These are phyloP conservation scores for Plenodomus biglobosus DNA, from an alignment of 2,329 filamentous ascomycete genomes.

Conservation along the genomic window DNA sequence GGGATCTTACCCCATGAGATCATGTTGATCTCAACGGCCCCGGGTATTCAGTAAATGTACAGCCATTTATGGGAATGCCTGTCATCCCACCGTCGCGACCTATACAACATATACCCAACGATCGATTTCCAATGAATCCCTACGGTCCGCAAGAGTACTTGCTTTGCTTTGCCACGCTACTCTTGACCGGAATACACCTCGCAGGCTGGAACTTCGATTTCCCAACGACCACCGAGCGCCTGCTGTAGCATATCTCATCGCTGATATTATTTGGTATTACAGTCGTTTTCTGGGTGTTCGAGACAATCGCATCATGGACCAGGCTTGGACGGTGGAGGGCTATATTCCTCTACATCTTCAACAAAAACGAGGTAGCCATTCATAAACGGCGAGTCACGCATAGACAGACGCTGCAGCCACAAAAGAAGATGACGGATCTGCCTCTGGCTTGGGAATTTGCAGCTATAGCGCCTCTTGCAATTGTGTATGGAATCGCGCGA, in stretches of 20 bases:
- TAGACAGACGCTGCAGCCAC: constrained; percentile 7
- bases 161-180: constrained; percentile 10
- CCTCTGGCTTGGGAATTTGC: constrained; percentile 20
- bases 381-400: constrained; percentile 7
- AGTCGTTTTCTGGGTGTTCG: constrained; percentile 17
- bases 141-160: constrained; percentile 18
- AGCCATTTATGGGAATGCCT: constrained; percentile 20
- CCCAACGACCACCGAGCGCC: constrained; percentile 7
- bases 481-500: constrained; percentile 20
- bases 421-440: constrained; percentile 17
- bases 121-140: constrained; percentile 17
- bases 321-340: constrained; percentile 18
- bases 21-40: constrained; percentile 11
- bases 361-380: constrained; percentile 9
- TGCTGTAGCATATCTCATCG: constrained; percentile 13
- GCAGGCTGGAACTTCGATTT: constrained; percentile 19
- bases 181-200: constrained; percentile 13
- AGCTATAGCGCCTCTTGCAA: constrained; percentile 18
- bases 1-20: constrained; percentile 17
- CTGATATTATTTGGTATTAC: constrained; percentile 19
- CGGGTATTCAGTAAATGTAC: constrained; percentile 20
- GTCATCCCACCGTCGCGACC: constrained; percentile 15
- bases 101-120: constrained; percentile 19
- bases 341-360: not conserved
- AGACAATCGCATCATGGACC: constrained; percentile 8